Conservation (phyloP, 345 rosid species). For the Litchi chinensis region DNA sequence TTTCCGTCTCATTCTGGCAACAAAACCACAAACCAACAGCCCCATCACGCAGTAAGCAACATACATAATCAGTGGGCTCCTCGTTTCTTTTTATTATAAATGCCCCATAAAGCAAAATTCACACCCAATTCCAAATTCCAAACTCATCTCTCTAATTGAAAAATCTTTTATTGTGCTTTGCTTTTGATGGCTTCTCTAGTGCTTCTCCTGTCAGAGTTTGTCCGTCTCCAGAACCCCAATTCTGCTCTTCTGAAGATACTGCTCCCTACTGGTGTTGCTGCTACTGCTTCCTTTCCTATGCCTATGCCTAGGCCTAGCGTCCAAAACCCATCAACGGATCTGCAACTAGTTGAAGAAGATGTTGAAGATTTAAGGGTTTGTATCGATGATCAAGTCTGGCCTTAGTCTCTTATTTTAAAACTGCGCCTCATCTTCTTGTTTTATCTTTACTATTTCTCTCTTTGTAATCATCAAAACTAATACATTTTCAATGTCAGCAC, state of each 20-base stretch:
- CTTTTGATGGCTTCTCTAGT: not conserved
- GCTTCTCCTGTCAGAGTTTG: not conserved
- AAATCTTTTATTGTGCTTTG: not conserved
- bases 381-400: slow-evolving; percentile 2
- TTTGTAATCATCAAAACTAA: no score
- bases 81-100: not conserved
- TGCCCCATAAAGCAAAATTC: not conserved
- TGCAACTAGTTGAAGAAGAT: not conserved
- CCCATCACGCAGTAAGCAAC: not conserved
- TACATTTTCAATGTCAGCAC: no score
- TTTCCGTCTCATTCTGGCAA: not conserved
- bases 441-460: not conserved
- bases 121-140: not conserved
- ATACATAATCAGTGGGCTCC: not conserved
- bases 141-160: not conserved
- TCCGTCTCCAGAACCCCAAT: not conserved
- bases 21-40: not conserved
- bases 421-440: not conserved
- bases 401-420: not conserved
- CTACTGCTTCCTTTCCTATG: not conserved
- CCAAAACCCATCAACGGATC: not conserved
- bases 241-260: not conserved
- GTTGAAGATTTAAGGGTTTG: not conserved
- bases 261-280: not conserved
- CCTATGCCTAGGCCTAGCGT: not conserved